These are phyloP conservation scores for Corchorus olitorius DNA, from an alignment of 345 rosid species.

Conservation along the genomic window DNA sequence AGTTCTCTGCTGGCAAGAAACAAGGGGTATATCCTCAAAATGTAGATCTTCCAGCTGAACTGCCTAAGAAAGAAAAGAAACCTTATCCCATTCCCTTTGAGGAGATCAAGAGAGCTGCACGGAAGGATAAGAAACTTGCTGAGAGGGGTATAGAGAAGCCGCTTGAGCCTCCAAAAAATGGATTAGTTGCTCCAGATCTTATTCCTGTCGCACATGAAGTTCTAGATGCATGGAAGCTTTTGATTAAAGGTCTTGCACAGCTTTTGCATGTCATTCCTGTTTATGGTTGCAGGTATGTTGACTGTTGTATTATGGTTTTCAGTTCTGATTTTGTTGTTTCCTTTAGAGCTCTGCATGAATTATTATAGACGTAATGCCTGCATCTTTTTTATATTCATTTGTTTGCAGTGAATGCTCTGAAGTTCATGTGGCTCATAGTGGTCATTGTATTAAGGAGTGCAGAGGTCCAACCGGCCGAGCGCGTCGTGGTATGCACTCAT, in stretches of 20 bases:
- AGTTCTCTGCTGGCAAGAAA: conserved; percentile 29
- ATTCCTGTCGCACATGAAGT: conserved; percentile 72
- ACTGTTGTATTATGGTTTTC: background rate
- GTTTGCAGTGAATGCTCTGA: conserved; percentile 71
- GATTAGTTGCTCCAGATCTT: conserved; percentile 72
- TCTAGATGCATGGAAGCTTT: conserved; percentile 74
- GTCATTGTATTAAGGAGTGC: conserved; percentile 70
- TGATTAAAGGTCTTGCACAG: conserved; percentile 79
- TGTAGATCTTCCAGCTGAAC: conserved; percentile 72
- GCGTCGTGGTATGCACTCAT: conserved; percentile 62
- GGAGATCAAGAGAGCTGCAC: conserved; percentile 63
- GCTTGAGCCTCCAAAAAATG: conserved; percentile 81
- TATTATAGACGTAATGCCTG: background rate
- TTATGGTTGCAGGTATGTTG: conserved; percentile 76
- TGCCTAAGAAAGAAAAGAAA: conserved; percentile 83
- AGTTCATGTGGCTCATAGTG: conserved; percentile 69
- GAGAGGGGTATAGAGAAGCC: conserved; percentile 81
- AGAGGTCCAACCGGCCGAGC: conserved; percentile 43
- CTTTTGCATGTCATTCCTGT: conserved; percentile 76
- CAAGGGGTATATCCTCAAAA: conserved; percentile 51
- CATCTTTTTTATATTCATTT: conserved; percentile 10
- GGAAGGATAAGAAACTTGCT: conserved; percentile 71
- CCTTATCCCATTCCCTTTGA: conserved; percentile 75
- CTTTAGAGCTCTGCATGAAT: background rate
- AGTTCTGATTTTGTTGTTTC: background rate